Base-by-base conservation (phyloP, 2,329 filamentous ascomycete species). In the Apiospora malaysiana region DNA sequence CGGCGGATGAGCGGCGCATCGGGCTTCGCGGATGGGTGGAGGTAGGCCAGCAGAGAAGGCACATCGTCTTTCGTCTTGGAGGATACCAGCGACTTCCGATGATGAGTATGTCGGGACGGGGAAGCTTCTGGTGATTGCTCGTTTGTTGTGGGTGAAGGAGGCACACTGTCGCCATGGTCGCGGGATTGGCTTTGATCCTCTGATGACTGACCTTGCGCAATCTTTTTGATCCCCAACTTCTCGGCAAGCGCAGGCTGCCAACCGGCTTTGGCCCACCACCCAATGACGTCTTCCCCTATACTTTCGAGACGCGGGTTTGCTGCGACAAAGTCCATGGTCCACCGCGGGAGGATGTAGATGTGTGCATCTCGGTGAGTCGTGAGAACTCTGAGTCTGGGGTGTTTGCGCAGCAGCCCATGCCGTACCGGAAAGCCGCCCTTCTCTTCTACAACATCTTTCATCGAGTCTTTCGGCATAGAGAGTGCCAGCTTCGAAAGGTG, bases 231-330 rank as follows among this genome's bases (percentile, higher is more conserved):
- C 1, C 91, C 89, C 9, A 98, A 86, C 81, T 97, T 98, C 68
- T 92, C 89, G 0, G 89, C 89, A 3, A 98, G 85, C 0, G 94
- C 93, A 3, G 88, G 85, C 81, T 98, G 95, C 96, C 96, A 99
- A 70, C 91, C 91, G 0, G 95, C 91, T 80, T 98, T 98, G 45
- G 95, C 94, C 94, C 95, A 97, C 93, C 94, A 97, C 8, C 95
- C 94, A 21, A 98, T 85, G 7, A 98, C 90, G 77, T 98, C 95
- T 80, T 98, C 95, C 43, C 93, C 93, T 66, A 99, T 91, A 70
- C 92, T 97, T 76, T 97, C 93, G 73, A 99, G 89, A 14, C 88
- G 90, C 42, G 95, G 92, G 77, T 98, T 97, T 73, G 88, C 85
- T 71, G 89, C 88, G 56, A 97, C 89, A 80, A 97, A 93, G 69